Conservation (phyloP, 768 basidiomycete genomes). For the Leccinum sublutescens region DNA sequence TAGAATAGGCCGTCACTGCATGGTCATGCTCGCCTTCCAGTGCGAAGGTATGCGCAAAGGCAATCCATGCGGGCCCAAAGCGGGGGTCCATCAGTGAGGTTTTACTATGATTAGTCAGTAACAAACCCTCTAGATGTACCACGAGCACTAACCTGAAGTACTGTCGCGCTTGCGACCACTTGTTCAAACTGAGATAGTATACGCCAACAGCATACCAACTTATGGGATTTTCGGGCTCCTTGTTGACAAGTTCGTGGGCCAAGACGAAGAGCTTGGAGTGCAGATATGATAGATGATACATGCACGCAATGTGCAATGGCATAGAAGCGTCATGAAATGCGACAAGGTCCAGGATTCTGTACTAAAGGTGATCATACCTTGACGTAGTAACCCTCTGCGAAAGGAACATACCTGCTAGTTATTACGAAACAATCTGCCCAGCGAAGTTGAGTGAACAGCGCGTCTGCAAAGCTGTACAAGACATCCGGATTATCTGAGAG, state of each 20-base stretch:
- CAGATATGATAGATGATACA: slow-evolving; percentile 91
- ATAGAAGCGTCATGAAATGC: slow-evolving; percentile 86
- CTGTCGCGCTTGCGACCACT: slow-evolving; percentile 89
- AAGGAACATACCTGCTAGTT: slow-evolving; percentile 62
- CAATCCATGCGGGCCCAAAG: slow-evolving; percentile 95
- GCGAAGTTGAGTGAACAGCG: slow-evolving; percentile 80
- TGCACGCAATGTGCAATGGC: slow-evolving; percentile 95
- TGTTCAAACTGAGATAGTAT: slow-evolving; percentile 86
- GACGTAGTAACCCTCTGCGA: not conserved
- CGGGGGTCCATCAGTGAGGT: slow-evolving; percentile 95
- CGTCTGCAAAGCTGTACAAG: slow-evolving; percentile 86
- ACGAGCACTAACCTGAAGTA: slow-evolving; percentile 81
- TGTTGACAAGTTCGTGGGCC: slow-evolving; percentile 94
- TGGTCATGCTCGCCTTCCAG: slow-evolving; percentile 98
- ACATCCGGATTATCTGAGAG: slow-evolving; percentile 93
- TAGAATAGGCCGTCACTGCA: slow-evolving; percentile 97
- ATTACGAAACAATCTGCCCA: slow-evolving; percentile 95
- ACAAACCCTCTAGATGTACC: not conserved
- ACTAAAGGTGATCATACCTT: not conserved
- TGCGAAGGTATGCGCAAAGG: slow-evolving; percentile 97
- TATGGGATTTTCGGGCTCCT: slow-evolving; percentile 87
- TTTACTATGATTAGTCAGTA: slow-evolving; percentile 56
- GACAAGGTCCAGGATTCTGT: slow-evolving; percentile 82
- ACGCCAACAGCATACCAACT: slow-evolving; percentile 99
- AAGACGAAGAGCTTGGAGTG: slow-evolving; percentile 94